These are phyloP conservation scores for Hibiscus syriacus DNA, from an alignment of 345 rosid species.

Conservation along the genomic window DNA sequence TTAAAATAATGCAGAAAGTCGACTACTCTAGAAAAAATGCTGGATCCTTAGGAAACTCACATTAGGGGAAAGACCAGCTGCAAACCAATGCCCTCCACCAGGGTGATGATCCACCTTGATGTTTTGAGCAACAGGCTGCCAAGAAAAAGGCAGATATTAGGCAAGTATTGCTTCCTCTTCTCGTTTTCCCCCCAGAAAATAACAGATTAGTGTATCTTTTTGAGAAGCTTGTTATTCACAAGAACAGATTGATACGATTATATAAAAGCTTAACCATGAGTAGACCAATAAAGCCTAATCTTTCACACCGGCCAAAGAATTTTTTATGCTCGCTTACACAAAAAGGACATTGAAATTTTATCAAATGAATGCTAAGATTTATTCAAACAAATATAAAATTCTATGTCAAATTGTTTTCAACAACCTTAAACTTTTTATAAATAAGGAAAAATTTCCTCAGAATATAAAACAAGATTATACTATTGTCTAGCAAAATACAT, in stretches of 20 bases:
- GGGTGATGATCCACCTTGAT: slow-evolving; percentile 95
- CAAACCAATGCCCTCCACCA: slow-evolving; percentile 99
- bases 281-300: not conserved
- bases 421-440: not conserved
- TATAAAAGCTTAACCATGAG: not conserved
- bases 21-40: slow-evolving; percentile 3
- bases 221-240: not conserved
- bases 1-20: not conserved
- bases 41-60: slow-evolving; percentile 34
- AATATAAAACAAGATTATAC: not conserved
- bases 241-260: not conserved
- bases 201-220: not conserved
- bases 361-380: not conserved
- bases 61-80: slow-evolving; percentile 98
- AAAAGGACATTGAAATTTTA: not conserved
- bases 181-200: not conserved
- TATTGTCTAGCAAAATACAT: not conserved
- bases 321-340: not conserved
- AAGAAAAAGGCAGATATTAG: not conserved
- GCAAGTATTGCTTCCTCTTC: not conserved
- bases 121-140: slow-evolving; percentile 82
- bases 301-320: no score
- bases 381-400: not conserved
- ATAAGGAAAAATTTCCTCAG: not conserved
- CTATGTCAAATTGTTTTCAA: not conserved